phyloP scores from a whole-genome alignment of 169 alveolate genomes.

The Sarcocystis neurona region DNA sequence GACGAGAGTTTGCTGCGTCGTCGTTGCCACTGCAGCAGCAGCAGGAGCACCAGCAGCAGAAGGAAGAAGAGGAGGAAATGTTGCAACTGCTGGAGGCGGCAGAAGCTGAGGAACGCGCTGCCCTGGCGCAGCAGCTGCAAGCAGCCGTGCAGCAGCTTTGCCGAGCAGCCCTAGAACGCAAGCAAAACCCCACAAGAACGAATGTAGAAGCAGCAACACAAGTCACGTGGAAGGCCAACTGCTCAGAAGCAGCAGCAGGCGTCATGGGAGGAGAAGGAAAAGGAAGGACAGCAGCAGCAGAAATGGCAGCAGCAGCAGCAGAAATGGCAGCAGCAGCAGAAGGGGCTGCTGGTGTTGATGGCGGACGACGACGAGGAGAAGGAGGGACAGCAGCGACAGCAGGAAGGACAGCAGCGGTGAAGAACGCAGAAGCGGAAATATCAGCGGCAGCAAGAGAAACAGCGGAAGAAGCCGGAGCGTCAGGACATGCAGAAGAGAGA shows the following conservation, averaged over 20 bases:
- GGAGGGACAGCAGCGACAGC: no score
- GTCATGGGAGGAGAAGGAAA: background rate
- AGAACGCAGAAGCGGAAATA: no score
- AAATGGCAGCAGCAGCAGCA: no score
- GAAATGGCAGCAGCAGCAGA: no score
- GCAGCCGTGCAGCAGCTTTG: slow-evolving; percentile 8
- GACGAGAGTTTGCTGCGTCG: slow-evolving; percentile 1
- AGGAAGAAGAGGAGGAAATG: background rate
- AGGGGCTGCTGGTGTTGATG: no score
- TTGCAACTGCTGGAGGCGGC: background rate
- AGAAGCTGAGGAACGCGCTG: background rate
- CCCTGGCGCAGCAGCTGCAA: background rate
- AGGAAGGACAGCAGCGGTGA: no score
- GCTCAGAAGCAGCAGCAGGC: background rate
- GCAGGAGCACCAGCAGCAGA: no score
- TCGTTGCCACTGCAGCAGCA: background rate
- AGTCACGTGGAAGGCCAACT: background rate
- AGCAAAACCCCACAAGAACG: background rate
- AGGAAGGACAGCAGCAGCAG: background rate
- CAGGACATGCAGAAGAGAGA: no score
- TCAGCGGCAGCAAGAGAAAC: no score
- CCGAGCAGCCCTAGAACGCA: background rate
- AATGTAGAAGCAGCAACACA: background rate
- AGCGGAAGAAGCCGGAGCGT: background rate
- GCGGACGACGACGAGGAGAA: no score